phyloP scores from a whole-genome alignment of 129 eudicot genomes.

The Chrysanthemum seticuspe region DNA sequence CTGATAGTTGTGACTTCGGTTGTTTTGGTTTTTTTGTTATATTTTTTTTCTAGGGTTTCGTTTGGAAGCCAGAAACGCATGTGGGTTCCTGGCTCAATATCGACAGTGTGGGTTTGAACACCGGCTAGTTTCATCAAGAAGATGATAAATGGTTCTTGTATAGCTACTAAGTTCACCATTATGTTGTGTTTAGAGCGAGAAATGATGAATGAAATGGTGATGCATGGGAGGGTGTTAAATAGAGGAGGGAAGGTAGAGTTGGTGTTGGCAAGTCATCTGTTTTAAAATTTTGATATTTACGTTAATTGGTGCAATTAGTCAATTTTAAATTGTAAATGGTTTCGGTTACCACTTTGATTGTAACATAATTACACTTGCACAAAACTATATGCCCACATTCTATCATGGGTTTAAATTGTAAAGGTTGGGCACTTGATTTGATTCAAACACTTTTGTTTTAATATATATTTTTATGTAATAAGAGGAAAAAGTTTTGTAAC shows the following conservation, averaged over 20 bases:
- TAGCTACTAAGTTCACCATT: constrained; percentile 89
- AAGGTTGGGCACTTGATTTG: too few species aligned
- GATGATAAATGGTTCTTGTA: constrained; percentile 59
- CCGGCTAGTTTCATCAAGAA: constrained; percentile 83
- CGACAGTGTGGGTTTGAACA: constrained; percentile 48
- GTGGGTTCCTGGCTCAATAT: constrained; percentile 65
- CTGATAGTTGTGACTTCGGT: constrained; percentile 4
- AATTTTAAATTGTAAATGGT: not conserved
- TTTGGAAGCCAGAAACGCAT: constrained; percentile 82
- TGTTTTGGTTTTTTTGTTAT: constrained; percentile 23
- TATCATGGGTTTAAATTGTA: too few species aligned
- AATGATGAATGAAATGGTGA: not conserved
- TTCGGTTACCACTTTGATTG: too few species aligned
- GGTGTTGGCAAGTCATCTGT: constrained; percentile 40
- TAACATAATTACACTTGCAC: too few species aligned
- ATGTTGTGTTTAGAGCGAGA: not conserved
- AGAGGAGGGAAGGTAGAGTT: constrained; percentile 32
- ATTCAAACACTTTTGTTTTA: too few species aligned
- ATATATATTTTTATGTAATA: too few species aligned
- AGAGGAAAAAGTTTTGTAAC: too few species aligned
- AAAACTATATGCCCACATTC: too few species aligned
- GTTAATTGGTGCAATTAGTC: not conserved
- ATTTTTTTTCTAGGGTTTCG: constrained; percentile 51
- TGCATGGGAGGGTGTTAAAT: constrained; percentile 11
- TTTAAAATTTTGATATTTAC: constrained; percentile 4